These are phyloP conservation scores for Aspergillus caelatus DNA, from an alignment of 2,329 filamentous ascomycete genomes.

Conservation along the genomic window DNA sequence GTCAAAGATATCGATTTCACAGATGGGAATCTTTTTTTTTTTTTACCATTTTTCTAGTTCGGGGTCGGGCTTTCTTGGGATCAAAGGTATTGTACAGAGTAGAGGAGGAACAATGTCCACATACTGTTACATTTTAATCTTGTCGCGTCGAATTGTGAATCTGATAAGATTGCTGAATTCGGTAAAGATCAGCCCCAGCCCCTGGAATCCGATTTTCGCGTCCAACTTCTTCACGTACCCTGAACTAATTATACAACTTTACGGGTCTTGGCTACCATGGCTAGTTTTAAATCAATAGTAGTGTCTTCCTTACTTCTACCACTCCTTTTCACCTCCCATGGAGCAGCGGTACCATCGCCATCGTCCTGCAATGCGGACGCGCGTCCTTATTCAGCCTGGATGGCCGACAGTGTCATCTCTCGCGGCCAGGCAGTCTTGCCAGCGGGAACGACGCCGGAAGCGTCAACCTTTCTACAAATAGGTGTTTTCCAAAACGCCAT, in stretches of 20 bases:
- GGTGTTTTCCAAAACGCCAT: slow-evolving; percentile 30
- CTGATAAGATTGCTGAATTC: neutral
- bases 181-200: neutral
- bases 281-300: neutral
- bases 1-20: too few species aligned
- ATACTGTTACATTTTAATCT: neutral
- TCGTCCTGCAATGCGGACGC: neutral
- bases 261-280: neutral
- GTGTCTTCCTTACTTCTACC: neutral
- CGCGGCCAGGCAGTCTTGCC: slow-evolving; percentile 25
- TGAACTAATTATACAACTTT: neutral
- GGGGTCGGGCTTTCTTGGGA: too few species aligned
- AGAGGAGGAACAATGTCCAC: too few species aligned
- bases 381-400: slow-evolving; percentile 28
- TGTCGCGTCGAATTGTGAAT: neutral
- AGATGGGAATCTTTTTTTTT: too few species aligned
- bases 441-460: slow-evolving; percentile 1
- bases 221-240: neutral
- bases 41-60: too few species aligned
- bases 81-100: accelerated
- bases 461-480: slow-evolving; percentile 23
- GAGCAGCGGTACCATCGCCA: neutral
- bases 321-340: neutral
- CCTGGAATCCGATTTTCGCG: neutral
- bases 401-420: slow-evolving; percentile 31